Evolutionary conservation across 768 basidiomycete genomes (phyloP).

Genomic region (Chlorophyllum brunneum): DNA sequence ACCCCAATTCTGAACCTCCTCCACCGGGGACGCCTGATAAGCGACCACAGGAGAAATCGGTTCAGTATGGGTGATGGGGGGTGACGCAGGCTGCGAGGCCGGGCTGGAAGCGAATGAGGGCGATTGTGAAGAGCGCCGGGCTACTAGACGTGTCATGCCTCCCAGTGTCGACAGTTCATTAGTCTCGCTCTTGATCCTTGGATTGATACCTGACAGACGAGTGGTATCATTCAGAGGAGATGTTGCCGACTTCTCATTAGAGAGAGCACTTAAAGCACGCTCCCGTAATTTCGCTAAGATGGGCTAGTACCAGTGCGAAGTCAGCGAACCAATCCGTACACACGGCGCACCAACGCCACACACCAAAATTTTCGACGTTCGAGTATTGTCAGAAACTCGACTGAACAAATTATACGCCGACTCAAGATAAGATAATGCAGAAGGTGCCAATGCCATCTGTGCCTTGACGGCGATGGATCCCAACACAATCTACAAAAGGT

Average conservation of each 20-base stretch:
- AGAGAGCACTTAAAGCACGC: conserved; percentile 43
- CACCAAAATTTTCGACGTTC: conserved; percentile 59
- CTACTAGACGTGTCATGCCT: conserved; percentile 60
- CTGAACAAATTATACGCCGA: conserved; percentile 56
- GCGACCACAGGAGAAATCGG: conserved; percentile 10
- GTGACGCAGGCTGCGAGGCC: conserved; percentile 41
- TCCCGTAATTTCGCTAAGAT: conserved; percentile 55
- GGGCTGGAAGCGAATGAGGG: conserved; percentile 44
- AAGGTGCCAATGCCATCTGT: conserved; percentile 59
- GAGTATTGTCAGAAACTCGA: conserved; percentile 46
- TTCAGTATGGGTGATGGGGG: conserved; percentile 25
- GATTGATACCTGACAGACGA: conserved; percentile 32
- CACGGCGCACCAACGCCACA: conserved; percentile 19
- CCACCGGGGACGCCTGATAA: conserved; percentile 10
- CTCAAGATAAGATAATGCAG: conserved; percentile 66
- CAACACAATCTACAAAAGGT: conserved; percentile 51
- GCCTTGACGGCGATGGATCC: conserved; percentile 67
- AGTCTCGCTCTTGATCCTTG: conserved; percentile 52
- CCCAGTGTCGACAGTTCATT: conserved; percentile 60
- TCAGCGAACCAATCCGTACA: neutral
- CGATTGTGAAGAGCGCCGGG: conserved; percentile 44
- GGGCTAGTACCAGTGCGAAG: conserved; percentile 36
- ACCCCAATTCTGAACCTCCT: conserved; percentile 22
- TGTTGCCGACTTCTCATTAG: conserved; percentile 21
- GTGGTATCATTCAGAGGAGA: conserved; percentile 18